phyloP scores from a whole-genome alignment of 2,329 filamentous ascomycete genomes.

The Curvularia sp. region DNA sequence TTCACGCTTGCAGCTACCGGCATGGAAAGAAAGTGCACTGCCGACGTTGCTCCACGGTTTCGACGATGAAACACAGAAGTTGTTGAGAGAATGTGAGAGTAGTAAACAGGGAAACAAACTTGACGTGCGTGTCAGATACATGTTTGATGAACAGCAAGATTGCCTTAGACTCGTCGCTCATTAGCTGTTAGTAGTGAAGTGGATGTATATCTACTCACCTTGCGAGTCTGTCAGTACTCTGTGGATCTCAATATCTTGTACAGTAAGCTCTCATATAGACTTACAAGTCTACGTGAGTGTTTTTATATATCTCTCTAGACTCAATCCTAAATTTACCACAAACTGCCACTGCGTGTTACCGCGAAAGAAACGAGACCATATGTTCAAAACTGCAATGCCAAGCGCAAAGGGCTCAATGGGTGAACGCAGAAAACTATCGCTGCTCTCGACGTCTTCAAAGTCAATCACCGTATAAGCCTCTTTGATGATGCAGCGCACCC shows the following conservation, averaged over 20 bases:
- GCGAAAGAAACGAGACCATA: constrained; percentile 59
- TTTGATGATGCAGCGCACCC: constrained; percentile 57
- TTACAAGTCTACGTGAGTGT: neutral
- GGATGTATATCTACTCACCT: neutral
- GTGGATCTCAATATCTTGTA: neutral
- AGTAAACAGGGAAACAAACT: neutral
- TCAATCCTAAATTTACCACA: constrained; percentile 56
- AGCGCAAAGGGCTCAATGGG: constrained; percentile 42
- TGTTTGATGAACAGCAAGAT: neutral
- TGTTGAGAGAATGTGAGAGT: neutral
- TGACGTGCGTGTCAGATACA: neutral
- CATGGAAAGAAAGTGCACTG: constrained; percentile 1
- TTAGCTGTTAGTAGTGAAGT: neutral
- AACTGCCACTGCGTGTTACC: constrained; percentile 60
- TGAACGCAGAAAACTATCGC: constrained; percentile 19
- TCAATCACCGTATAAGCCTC: constrained; percentile 53
- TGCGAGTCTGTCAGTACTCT: neutral
- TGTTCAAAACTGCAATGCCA: constrained; percentile 53
- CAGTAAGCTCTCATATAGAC: neutral
- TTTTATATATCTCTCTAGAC: constrained; percentile 45
- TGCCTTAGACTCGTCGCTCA: neutral
- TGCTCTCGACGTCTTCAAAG: constrained; percentile 33
- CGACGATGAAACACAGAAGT: neutral
- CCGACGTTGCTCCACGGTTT: neutral
- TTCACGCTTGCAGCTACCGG: neutral